phyloP scores from a whole-genome alignment of 1,139 yeast species.

The Meyerozyma elateridarum region DNA sequence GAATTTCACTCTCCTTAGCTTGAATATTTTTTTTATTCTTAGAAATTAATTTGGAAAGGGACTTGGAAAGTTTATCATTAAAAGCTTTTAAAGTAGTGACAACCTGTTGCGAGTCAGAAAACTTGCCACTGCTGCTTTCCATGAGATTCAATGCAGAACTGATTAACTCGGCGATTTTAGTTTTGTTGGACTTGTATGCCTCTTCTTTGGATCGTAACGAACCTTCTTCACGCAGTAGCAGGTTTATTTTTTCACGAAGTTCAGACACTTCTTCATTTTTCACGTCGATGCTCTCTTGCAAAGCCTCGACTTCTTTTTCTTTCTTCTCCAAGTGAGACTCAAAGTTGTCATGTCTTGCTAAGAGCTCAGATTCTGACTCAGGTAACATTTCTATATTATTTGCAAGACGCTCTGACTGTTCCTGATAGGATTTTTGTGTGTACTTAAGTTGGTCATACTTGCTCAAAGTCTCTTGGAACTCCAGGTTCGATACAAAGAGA shows the following conservation, averaged over 20 bases:
- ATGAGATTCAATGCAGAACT: too few species aligned
- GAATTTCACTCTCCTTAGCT: conserved; percentile 8
- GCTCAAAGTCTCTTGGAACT: conserved; percentile 68
- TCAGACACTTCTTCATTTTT: conserved; percentile 14
- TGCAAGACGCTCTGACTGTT: conserved; percentile 47
- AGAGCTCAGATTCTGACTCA: conserved; percentile 48
- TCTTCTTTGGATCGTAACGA: conserved; percentile 47
- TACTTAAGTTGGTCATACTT: conserved; percentile 55
- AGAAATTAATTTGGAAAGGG: conserved; percentile 5
- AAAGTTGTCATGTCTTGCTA: conserved; percentile 50
- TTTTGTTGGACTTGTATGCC: conserved; percentile 25
- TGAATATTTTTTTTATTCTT: conserved; percentile 5
- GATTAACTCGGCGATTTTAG: conserved; percentile 15
- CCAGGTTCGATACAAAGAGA: conserved; percentile 74
- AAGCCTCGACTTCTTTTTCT: conserved; percentile 19
- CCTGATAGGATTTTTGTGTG: conserved; percentile 38
- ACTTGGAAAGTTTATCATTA: too few species aligned
- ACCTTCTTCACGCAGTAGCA: conserved; percentile 51
- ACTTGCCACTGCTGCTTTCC: conserved; percentile 2
- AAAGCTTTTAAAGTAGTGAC: too few species aligned
- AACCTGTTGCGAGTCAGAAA: conserved; percentile 4
- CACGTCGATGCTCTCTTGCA: conserved; percentile 15
- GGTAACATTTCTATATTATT: conserved; percentile 42
- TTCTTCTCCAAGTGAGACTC: conserved; percentile 40
- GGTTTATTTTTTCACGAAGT: conserved; percentile 33